Conservation (phyloP, 306 rosid species). For the Malus fusca region DNA sequence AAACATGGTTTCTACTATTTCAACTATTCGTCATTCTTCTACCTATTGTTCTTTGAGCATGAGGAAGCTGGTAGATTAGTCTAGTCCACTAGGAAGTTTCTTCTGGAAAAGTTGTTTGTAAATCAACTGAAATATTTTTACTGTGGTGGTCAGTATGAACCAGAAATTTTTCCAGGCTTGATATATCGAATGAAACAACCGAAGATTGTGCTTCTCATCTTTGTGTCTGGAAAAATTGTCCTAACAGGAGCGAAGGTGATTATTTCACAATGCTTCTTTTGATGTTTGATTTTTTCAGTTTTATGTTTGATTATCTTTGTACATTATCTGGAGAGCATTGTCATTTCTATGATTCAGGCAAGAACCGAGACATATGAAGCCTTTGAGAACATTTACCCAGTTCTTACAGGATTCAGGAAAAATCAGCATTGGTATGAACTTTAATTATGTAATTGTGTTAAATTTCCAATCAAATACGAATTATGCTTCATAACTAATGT, state of each 20-base stretch:
- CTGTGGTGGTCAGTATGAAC: slow-evolving; percentile 64
- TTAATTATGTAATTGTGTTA: not conserved
- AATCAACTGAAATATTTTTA: not conserved
- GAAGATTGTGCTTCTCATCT: slow-evolving; percentile 86
- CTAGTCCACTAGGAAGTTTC: not conserved
- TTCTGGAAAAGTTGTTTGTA: not conserved
- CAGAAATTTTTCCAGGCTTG: slow-evolving; percentile 93
- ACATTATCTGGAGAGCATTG: not conserved
- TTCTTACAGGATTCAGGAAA: slow-evolving; percentile 89
- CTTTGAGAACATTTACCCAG: slow-evolving; percentile 91
- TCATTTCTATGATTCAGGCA: slow-evolving; percentile 38
- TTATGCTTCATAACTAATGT: not conserved
- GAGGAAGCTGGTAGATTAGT: not conserved
- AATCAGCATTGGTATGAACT: slow-evolving; percentile 68
- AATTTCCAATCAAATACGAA: not conserved
- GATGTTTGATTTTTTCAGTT: not conserved
- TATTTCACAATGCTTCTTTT: not conserved
- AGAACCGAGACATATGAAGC: slow-evolving; percentile 90
- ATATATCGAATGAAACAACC: slow-evolving; percentile 97
- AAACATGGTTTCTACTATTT: not conserved
- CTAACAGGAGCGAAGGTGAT: slow-evolving; percentile 94
- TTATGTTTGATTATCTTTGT: not conserved
- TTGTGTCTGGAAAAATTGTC: slow-evolving; percentile 93
- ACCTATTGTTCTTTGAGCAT: not conserved
- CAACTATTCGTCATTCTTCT: not conserved